A percentile compares a stretch with the other conserved stretches of the same genome.
Conservation (phyloP, 1,139 yeast genomes). For the Ashbya aceris region DNA sequence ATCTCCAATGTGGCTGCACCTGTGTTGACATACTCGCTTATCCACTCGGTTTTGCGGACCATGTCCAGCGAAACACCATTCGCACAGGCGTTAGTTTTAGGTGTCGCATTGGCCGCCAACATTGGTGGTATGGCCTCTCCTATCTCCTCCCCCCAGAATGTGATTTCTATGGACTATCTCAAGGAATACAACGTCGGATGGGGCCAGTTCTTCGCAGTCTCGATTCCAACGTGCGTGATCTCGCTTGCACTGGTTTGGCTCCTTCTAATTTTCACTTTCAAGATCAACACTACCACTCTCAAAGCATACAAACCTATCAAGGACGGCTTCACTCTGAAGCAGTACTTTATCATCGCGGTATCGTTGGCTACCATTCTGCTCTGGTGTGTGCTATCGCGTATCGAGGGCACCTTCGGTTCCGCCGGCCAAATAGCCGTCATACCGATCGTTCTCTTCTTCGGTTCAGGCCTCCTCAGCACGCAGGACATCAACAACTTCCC, state of each 20-base stretch:
- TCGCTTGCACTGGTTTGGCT: conserved; percentile 52
- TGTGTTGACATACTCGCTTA: conserved; percentile 58
- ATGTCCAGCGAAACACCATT: conserved; percentile 53
- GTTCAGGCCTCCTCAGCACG: conserved; percentile 57
- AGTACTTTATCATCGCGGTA: conserved; percentile 49
- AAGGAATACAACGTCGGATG: conserved; percentile 56
- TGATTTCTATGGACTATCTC: conserved; percentile 62
- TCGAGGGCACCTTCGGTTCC: conserved; percentile 52
- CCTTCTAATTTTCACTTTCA: conserved; percentile 47
- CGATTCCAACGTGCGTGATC: conserved; percentile 54
- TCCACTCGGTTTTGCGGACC: conserved; percentile 55
- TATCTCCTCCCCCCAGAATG: conserved; percentile 69
- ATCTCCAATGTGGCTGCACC: conserved; percentile 89
- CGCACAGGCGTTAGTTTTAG: conserved; percentile 55
- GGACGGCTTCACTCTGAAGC: conserved; percentile 50
- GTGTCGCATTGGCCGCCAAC: conserved; percentile 65
- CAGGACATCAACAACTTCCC: conserved; percentile 65
- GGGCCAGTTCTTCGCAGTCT: conserved; percentile 70
- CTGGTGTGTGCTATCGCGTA: conserved; percentile 61
- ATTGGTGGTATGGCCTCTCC: conserved; percentile 79
- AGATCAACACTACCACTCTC: conserved; percentile 34
- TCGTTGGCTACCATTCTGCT: conserved; percentile 50
- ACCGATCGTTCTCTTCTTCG: conserved; percentile 59
- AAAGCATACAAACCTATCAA: conserved; percentile 47
- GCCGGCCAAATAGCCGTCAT: conserved; percentile 63